These are phyloP conservation scores for Pugionium cornutum DNA, from an alignment of 345 rosid genomes.

Conservation along the genomic window DNA sequence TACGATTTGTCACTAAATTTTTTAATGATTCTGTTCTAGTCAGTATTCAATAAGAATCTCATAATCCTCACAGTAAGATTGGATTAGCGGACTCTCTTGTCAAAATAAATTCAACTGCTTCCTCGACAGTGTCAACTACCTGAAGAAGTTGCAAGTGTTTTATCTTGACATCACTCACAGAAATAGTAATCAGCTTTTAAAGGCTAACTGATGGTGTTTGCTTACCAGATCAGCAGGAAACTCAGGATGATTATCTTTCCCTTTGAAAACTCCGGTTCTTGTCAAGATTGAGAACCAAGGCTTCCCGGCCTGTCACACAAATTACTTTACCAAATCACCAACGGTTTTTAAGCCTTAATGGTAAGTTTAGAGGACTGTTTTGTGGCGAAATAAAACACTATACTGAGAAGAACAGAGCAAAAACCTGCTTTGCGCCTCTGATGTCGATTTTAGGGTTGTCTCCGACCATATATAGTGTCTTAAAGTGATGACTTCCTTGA, in stretches of 20 bases:
- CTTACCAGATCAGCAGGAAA: conserved; percentile 76
- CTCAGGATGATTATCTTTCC: conserved; percentile 53
- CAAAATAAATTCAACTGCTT: conserved; percentile 73
- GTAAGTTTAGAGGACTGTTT: conserved; percentile 9
- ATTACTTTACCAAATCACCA: conserved; percentile 11
- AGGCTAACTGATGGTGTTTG: conserved; percentile 4
- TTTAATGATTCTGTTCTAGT: background rate
- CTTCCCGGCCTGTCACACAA: conserved; percentile 58
- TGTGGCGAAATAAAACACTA: background rate
- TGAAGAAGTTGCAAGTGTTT: conserved; percentile 37
- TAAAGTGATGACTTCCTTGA: conserved; percentile 45
- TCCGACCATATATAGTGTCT: conserved; percentile 75
- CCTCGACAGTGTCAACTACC: conserved; percentile 82
- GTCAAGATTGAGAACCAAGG: conserved; percentile 94
- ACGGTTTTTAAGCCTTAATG: background rate
- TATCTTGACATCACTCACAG: background rate
- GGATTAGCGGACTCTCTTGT: conserved; percentile 42
- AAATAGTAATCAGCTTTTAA: background rate
- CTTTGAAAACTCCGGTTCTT: conserved; percentile 85
- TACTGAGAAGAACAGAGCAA: conserved; percentile 10
- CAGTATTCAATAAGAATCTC: background rate
- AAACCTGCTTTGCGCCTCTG: conserved; percentile 68
- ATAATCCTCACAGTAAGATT: conserved; percentile 8
- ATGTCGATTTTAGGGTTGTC: conserved; percentile 84
- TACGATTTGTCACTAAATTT: background rate